Base-by-base conservation (phyloP, 257 asterid species). In the Penstemon eatonii region DNA sequence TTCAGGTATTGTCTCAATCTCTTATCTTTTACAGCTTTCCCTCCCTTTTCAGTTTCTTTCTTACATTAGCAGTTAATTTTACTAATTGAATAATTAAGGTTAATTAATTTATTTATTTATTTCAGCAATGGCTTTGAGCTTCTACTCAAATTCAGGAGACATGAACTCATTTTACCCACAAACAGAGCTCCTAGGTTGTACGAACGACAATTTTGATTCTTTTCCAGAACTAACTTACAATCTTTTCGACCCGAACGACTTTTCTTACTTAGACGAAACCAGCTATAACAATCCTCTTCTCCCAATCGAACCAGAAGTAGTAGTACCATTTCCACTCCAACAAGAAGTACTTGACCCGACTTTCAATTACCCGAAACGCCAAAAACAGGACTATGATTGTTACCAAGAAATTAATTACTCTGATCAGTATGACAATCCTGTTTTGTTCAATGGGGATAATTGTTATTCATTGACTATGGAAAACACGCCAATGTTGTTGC, bases 41-140 rank as follows among this genome's bases (percentile, higher is more conserved):
- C 81, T 74, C 76, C 73, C 19, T 69, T 73, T 55, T 25, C 51
- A 54, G 6, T 36, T 65, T 8, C 71, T 50, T 37, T 13, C 50
- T 61, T 25, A 33, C 67, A 37, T 0, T 11, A 19, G 15, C 4
- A 10, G 25, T 46, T 68, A n/a, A 3, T 40, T n/a, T 5, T 49
- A 47, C 65, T 51, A 11, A 47, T 15, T 7, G 15, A 8, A 0
- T 18, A 36, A n/a, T 36, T 43, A 8, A 63, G 47, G 56, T 12
- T 63, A 49, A 49, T 44, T 33, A 18, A 63, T 0, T 15, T 0
- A 15, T 15, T 15, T 15, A 15, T 8, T 40, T 47, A 5, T 3
- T 15, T 46, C 86, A 75, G 54, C 74, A 66, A 78, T 78, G 85
- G 83, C 84, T 53, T 39, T 80, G 78, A 80, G 84, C 79, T 80